Percentiles rank a stretch among this genome's conserved stretches.
Conservation (phyloP, 164 flowering plant species). For the Magnolia officinalis region DNA sequence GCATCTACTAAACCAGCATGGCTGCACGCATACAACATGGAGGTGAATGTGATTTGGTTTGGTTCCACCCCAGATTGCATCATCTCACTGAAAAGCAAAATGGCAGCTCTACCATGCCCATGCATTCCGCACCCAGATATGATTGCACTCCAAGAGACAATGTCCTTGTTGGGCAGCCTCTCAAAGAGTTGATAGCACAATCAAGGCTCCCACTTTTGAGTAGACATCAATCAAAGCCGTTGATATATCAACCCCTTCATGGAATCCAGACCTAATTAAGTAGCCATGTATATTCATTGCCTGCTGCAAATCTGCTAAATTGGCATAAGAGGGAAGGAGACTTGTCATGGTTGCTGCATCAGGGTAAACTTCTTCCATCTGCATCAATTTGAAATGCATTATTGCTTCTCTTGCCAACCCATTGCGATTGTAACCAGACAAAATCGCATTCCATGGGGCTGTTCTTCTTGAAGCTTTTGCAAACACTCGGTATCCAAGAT, state of each 20-base stretch:
- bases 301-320: conserved; percentile 51
- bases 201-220: conserved; percentile 64
- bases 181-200: conserved; percentile 49
- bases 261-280: conserved; percentile 45
- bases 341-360: conserved; percentile 52
- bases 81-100: conserved; percentile 62
- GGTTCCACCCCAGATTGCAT: conserved; percentile 57
- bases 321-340: conserved; percentile 68
- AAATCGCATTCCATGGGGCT: conserved; percentile 68
- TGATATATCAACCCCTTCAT: conserved; percentile 31
- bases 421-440: conserved; percentile 56
- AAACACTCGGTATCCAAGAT: conserved; percentile 43
- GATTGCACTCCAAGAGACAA: conserved; percentile 60
- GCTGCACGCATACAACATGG: conserved; percentile 64
- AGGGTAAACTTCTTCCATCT: conserved; percentile 32
- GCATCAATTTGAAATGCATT: conserved; percentile 58
- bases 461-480: conserved; percentile 37
- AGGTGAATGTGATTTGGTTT: conserved; percentile 65
- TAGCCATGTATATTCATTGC: conserved; percentile 57
- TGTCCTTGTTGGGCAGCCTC: conserved; percentile 41
- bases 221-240: conserved; percentile 60
- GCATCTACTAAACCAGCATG: conserved; percentile 78
- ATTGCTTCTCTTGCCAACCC: conserved; percentile 48
- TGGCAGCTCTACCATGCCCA: conserved; percentile 53
- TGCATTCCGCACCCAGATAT: conserved; percentile 66